phyloP scores from a whole-genome alignment of 306 rosid species.

The Rosa lucieae region DNA sequence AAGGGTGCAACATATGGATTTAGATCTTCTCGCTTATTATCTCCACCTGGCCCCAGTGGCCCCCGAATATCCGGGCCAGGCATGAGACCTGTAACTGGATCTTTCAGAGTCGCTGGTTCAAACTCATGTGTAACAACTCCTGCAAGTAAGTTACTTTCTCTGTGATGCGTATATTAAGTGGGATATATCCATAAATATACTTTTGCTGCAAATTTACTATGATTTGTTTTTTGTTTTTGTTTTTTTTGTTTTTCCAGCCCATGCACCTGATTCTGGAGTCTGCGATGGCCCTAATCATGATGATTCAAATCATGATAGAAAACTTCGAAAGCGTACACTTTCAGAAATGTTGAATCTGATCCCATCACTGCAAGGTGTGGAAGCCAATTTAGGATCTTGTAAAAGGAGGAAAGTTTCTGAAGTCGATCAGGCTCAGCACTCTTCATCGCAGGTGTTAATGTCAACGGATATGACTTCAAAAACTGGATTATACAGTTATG shows the following conservation, averaged over 20 bases:
- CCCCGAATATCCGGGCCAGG: constrained; percentile 49
- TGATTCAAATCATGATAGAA: constrained; percentile 54
- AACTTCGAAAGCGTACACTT: constrained; percentile 71
- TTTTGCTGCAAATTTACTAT: constrained; percentile 34
- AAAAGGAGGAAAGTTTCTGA: constrained; percentile 71
- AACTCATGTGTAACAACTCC: constrained; percentile 62
- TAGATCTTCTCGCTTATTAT: constrained; percentile 61
- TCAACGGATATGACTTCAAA: constrained; percentile 54
- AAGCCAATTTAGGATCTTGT: constrained; percentile 39
- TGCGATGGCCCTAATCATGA: constrained; percentile 46
- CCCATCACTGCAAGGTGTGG: constrained; percentile 78
- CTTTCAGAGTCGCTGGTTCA: constrained; percentile 60
- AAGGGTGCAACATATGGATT: constrained; percentile 60
- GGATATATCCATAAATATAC: constrained; percentile 11
- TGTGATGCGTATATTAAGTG: constrained; percentile 21
- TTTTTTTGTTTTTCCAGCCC: constrained; percentile 67
- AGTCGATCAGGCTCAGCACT: constrained; percentile 39
- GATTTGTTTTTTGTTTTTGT: constrained; percentile 18
- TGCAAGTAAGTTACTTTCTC: constrained; percentile 76
- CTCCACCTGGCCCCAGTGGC: constrained; percentile 62
- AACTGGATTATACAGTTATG: constrained; percentile 61
- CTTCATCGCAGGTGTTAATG: constrained; percentile 48
- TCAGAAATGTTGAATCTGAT: constrained; percentile 72
- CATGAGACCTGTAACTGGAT: constrained; percentile 54
- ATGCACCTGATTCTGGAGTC: constrained; percentile 50